Conservation (phyloP, 2,329 filamentous ascomycete genomes). For the Rugonectria rugulosa region DNA sequence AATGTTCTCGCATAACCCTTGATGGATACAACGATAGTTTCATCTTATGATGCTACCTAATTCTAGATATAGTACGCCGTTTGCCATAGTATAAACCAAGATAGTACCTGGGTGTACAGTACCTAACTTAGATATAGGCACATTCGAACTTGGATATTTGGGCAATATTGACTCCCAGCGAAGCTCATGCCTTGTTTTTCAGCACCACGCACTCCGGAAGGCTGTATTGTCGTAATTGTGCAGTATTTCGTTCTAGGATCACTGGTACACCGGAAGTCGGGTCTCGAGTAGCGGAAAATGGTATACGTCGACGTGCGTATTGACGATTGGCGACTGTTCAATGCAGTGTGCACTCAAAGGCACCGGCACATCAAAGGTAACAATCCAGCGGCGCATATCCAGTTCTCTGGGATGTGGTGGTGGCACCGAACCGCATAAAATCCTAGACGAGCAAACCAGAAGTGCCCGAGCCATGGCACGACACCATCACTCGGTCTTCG, state of each 20-base stretch:
- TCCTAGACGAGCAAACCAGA: conserved; percentile 2
- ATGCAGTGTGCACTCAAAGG: background rate
- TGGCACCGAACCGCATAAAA: conserved; percentile 2
- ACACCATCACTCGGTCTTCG: conserved; percentile 18
- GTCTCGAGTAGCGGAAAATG: background rate
- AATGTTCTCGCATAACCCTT: too few species aligned
- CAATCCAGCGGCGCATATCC: background rate
- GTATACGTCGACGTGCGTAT: conserved; percentile 15
- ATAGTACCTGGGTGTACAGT: too few species aligned
- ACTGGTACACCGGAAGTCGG: background rate
- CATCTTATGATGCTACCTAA: too few species aligned
- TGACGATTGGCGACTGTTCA: conserved; percentile 11
- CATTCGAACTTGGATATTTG: too few species aligned
- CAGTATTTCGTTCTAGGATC: background rate
- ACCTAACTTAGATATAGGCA: too few species aligned
- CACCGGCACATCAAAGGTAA: background rate
- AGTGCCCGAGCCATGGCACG: conserved; percentile 3
- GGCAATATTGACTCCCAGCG: too few species aligned
- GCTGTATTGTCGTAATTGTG: background rate
- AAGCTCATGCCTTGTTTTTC: too few species aligned
- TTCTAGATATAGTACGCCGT: too few species aligned
- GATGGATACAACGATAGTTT: too few species aligned
- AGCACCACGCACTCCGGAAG: too few species aligned
- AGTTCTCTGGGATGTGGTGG: conserved; percentile 1
- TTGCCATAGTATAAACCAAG: too few species aligned